Percentiles rank a stretch among this genome's conserved stretches.
These are phyloP conservation scores for Thielaviopsis musarum DNA, from an alignment of 2,329 filamentous ascomycete species.

Conservation along the genomic window DNA sequence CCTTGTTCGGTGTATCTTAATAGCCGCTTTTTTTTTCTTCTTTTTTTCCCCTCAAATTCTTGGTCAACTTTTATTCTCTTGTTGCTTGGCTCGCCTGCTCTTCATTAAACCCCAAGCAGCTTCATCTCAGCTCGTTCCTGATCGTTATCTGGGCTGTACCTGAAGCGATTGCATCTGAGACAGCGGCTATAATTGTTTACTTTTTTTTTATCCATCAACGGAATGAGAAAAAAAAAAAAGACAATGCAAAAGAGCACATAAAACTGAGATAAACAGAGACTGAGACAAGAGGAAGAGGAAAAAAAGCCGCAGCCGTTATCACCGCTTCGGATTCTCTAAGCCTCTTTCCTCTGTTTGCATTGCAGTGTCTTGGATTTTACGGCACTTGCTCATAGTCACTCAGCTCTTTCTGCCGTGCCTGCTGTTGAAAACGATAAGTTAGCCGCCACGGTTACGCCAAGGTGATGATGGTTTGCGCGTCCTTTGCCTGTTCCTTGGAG, in stretches of 20 bases:
- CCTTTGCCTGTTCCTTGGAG: neutral
- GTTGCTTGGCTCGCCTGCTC: neutral
- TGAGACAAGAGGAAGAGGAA: neutral
- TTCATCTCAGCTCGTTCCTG: neutral
- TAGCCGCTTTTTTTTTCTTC: neutral
- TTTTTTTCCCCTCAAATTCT: neutral
- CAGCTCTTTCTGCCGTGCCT: neutral
- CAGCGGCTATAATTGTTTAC: neutral
- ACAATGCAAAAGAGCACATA: neutral
- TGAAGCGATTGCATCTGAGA: neutral
- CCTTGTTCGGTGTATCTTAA: too few species aligned
- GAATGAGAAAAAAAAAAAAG: neutral
- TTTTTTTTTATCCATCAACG: neutral
- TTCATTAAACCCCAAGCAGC: neutral
- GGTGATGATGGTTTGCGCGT: conserved; percentile 7
- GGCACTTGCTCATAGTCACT: neutral
- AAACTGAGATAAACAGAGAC: neutral
- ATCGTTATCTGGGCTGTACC: neutral
- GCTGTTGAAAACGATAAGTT: neutral
- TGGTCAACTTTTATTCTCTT: neutral
- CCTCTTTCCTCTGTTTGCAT: neutral
- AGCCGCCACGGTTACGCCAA: neutral
- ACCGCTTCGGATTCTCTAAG: neutral
- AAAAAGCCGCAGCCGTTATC: neutral
- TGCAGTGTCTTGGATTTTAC: neutral